Conservation (phyloP, 441 rosid genomes). For the Populus trichocarpa region DNA sequence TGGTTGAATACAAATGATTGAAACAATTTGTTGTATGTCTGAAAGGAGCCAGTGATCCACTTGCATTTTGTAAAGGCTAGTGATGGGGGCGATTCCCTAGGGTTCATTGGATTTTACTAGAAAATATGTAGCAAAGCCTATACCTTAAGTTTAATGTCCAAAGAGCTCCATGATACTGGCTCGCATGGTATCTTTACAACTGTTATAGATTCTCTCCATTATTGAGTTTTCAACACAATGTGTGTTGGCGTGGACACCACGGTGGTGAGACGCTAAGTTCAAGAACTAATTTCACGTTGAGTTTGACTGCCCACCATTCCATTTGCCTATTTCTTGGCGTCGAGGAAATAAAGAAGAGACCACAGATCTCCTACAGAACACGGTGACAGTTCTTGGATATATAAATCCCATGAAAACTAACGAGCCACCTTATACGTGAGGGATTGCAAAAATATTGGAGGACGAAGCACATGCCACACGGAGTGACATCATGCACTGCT, state of each 20-base stretch:
- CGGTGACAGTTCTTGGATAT: neutral
- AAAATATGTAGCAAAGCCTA: neutral
- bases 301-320: slow-evolving; percentile 26
- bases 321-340: slow-evolving; percentile 15
- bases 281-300: slow-evolving; percentile 4
- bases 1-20: neutral
- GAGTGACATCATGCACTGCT: neutral
- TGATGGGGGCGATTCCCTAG: neutral
- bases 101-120: neutral
- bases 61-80: neutral
- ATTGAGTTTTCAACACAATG: slow-evolving; percentile 10
- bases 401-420: too few relatives aligned
- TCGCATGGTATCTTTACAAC: slow-evolving; percentile 25
- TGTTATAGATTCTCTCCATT: slow-evolving; percentile 27
- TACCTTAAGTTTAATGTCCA: neutral
- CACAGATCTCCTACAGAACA: slow-evolving; percentile 3
- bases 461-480: neutral
- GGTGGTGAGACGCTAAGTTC: slow-evolving; percentile 8
- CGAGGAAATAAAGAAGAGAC: neutral
- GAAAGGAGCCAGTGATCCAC: neutral
- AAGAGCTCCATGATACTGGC: slow-evolving; percentile 5
- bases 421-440: neutral
- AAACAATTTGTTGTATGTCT: neutral
- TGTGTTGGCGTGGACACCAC: slow-evolving; percentile 4
- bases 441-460: neutral